Base-by-base conservation (phyloP, 495 filamentous ascomycete species). In the Aspergillus incahuasiensis region DNA sequence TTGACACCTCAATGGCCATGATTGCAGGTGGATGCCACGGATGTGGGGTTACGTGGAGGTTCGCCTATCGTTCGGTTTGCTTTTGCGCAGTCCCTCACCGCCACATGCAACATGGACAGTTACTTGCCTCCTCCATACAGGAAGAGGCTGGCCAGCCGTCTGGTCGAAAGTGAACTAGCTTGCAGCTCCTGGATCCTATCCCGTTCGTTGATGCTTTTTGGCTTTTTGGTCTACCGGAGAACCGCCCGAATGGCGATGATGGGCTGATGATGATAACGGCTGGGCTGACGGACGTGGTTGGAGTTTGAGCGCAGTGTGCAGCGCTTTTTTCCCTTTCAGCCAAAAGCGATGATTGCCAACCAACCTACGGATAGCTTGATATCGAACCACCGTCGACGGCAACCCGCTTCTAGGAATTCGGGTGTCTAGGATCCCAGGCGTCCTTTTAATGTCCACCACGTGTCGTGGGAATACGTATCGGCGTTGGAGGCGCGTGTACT, bases 11-110 rank as follows among this genome's bases (percentile, higher is more conserved):
- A 51, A 64, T 44, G 58, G 34, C 44, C 46, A 15, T 43, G 34
- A 42, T 54, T 57, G 53, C 56, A 46, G 44, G 52, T 57, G 54
- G 59, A 56, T 60, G 59, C 59, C 60, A 45, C 22, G 40, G 55
- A 58, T 62, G 71, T 73, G 70, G 71, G 69, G 71, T 71, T 71
- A 54, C 46, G 58, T 60, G 32, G 54, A 35, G 62, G 65, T 62
- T 69, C 65, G 68, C 67, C 69, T 71, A 65, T 63, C 63, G 52
- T 62, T 61, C 25, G 66, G 52, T 66, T 66, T 63, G 57, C 48
- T 63, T 43, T 50, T 50, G 51, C 52, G 35, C 44, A 55, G 59
- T 68, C 62, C 63, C 64, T 72, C 72, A 74, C 72, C 72, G 72
- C 72, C 72, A 73, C 68, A 73, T 70, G 64, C 65, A 68, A 56